A percentile compares a stretch with the other conserved stretches of the same genome.
These are phyloP conservation scores for Lentinula edodes DNA, from an alignment of 768 basidiomycete genomes.

Conservation along the genomic window DNA sequence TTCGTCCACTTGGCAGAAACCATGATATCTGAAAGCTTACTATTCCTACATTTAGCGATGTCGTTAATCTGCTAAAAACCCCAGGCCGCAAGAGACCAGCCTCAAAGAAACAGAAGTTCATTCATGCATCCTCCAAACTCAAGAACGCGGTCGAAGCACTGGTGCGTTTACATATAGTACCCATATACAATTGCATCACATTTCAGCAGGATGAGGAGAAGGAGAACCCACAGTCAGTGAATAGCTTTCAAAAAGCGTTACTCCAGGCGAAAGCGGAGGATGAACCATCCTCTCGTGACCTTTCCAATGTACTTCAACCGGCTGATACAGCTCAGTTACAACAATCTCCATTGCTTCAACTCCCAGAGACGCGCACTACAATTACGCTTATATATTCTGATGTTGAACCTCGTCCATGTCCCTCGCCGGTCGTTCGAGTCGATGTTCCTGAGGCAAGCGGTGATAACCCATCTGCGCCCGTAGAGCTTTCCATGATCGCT, in stretches of 20 bases:
- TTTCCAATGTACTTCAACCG: background rate
- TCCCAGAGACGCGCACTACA: background rate
- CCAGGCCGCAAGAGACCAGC: constrained; percentile 67
- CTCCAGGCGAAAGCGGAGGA: constrained; percentile 24
- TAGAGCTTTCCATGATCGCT: constrained; percentile 60
- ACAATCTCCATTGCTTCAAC: background rate
- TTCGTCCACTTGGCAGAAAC: constrained; percentile 22
- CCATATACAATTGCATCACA: background rate
- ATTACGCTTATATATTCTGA: background rate
- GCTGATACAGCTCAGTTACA: background rate
- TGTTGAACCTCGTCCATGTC: background rate
- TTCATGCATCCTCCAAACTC: constrained; percentile 31
- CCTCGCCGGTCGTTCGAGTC: background rate
- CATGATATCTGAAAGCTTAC: background rate
- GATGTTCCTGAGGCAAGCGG: background rate
- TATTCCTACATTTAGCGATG: constrained; percentile 36
- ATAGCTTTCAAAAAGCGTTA: constrained; percentile 42
- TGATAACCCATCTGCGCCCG: background rate
- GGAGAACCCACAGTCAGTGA: constrained; percentile 37
- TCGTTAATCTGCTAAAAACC: constrained; percentile 81
- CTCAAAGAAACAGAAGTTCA: constrained; percentile 42
- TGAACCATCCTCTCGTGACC: background rate
- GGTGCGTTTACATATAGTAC: constrained; percentile 24
- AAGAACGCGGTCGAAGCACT: constrained; percentile 39
- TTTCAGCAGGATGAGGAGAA: constrained; percentile 27